phyloP scores from a whole-genome alignment of 345 rosid genomes.

The Linum trigynum region DNA sequence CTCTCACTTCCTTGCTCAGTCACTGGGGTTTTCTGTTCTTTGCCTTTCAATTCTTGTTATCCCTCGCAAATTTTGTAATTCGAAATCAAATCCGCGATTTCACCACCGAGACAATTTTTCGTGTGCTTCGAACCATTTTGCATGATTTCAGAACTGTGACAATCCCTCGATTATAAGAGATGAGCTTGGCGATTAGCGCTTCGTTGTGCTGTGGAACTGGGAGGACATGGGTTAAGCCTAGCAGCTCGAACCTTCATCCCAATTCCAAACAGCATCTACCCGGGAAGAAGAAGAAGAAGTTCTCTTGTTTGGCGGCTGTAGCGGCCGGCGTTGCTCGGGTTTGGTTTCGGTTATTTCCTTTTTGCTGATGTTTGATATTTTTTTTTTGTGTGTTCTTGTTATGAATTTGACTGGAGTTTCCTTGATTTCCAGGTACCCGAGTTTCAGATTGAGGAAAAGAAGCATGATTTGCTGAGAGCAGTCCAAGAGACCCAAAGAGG shows the following conservation, averaged over 20 bases:
- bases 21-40: too few species aligned
- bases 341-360: slow-evolving; percentile 14
- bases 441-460: slow-evolving; percentile 53
- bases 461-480: slow-evolving; percentile 57
- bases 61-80: too few species aligned
- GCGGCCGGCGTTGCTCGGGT: slow-evolving; percentile 35
- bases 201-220: slow-evolving; percentile 24
- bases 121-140: too few species aligned
- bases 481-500: slow-evolving; percentile 73
- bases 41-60: too few species aligned
- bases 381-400: background rate
- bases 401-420: slow-evolving; percentile 7
- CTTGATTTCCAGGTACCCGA: slow-evolving; percentile 38
- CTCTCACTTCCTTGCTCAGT: too few species aligned
- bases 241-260: slow-evolving; percentile 12
- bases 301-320: slow-evolving; percentile 33
- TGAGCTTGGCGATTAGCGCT: slow-evolving; percentile 40
- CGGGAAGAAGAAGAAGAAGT: slow-evolving; percentile 11
- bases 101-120: too few species aligned
- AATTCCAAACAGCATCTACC: slow-evolving; percentile 15
- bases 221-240: slow-evolving; percentile 21
- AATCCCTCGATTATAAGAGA: slow-evolving; percentile 4
- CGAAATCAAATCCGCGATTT: too few species aligned
- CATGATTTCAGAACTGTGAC: too few species aligned
- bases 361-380: background rate